These are phyloP conservation scores for Mycena albidolilacea DNA, from an alignment of 768 basidiomycete genomes.

Conservation along the genomic window DNA sequence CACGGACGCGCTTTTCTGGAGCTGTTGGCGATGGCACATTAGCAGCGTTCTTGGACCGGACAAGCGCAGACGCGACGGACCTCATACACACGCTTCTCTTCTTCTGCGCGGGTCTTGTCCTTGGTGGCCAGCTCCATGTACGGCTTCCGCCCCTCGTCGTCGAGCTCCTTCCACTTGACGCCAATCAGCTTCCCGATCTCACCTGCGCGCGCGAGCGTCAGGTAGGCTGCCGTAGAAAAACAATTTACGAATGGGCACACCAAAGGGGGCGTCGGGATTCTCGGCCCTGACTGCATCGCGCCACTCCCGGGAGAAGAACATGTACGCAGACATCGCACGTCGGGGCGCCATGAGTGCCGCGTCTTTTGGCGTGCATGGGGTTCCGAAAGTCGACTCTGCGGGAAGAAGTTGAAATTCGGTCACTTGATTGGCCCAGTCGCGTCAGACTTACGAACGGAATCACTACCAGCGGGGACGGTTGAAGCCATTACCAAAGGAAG, in stretches of 20 bases:
- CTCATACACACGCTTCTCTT: slow-evolving; percentile 76
- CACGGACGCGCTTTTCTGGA: slow-evolving; percentile 44
- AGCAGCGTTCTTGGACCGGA: background rate
- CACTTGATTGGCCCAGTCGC: background rate
- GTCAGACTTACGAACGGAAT: slow-evolving; percentile 54
- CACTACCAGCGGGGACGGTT: slow-evolving; percentile 52
- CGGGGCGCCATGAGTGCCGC: no score
- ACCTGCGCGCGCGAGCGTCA: slow-evolving; percentile 58
- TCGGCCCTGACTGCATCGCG: slow-evolving; percentile 95
- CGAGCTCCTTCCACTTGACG: slow-evolving; percentile 96
- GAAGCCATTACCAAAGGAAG: slow-evolving; percentile 47
- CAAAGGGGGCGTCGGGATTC: slow-evolving; percentile 96
- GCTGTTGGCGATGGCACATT: background rate
- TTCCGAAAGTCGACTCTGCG: slow-evolving; percentile 55
- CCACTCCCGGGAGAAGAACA: slow-evolving; percentile 99
- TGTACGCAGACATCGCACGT: slow-evolving; percentile 94
- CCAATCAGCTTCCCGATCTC: slow-evolving; percentile 97
- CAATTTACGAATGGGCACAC: slow-evolving; percentile 54
- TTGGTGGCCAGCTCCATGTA: slow-evolving; percentile 89
- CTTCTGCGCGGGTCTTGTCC: slow-evolving; percentile 91
- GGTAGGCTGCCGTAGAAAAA: background rate
- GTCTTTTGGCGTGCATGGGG: slow-evolving; percentile 50
- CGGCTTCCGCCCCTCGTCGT: slow-evolving; percentile 94
- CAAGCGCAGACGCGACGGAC: slow-evolving; percentile 43
- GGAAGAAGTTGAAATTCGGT: background rate